These are phyloP conservation scores for Phytophthora ramorum DNA, from an alignment of 352 stramenopile species.

Conservation along the genomic window DNA sequence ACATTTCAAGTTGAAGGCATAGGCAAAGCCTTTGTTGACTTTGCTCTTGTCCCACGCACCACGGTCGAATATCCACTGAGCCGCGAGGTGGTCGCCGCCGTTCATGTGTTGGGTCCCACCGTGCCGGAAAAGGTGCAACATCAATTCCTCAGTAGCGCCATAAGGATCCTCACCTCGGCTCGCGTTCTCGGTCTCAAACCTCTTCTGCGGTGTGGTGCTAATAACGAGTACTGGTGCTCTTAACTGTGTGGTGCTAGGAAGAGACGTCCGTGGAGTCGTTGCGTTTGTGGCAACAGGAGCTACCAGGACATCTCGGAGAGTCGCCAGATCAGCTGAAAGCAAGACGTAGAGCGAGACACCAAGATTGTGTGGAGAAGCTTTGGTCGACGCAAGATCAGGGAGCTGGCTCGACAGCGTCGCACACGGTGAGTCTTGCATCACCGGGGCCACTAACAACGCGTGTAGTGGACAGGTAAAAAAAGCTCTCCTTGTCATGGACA, in stretches of 20 bases:
- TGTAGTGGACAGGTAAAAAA: conserved; percentile 27
- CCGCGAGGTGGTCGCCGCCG: conserved; percentile 8
- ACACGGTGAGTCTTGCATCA: conserved; percentile 19
- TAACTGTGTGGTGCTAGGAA: neutral
- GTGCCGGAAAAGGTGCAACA: conserved; percentile 31
- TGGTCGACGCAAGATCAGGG: neutral
- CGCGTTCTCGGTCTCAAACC: too few relatives aligned
- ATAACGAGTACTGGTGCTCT: too few relatives aligned
- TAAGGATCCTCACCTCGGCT: neutral
- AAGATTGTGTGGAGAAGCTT: neutral
- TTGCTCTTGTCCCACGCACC: conserved; percentile 38
- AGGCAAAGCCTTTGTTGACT: conserved; percentile 38
- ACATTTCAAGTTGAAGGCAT: conserved; percentile 26
- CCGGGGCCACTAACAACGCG: conserved; percentile 17
- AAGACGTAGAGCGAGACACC: neutral
- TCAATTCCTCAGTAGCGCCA: conserved; percentile 23
- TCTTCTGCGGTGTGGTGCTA: too few relatives aligned
- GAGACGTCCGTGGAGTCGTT: too few relatives aligned
- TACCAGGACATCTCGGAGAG: too few relatives aligned
- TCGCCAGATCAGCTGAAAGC: neutral
- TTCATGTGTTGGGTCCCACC: conserved; percentile 35
- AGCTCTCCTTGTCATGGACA: conserved; percentile 23
- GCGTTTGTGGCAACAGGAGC: too few relatives aligned
- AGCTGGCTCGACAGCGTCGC: conserved; percentile 17
- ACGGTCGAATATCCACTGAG: conserved; percentile 17